Percentiles rank a stretch among this genome's conserved stretches.
Evolutionary conservation across 1,139 yeast genomes (phyloP).

Genomic region (Suhomyces taliae): DNA sequence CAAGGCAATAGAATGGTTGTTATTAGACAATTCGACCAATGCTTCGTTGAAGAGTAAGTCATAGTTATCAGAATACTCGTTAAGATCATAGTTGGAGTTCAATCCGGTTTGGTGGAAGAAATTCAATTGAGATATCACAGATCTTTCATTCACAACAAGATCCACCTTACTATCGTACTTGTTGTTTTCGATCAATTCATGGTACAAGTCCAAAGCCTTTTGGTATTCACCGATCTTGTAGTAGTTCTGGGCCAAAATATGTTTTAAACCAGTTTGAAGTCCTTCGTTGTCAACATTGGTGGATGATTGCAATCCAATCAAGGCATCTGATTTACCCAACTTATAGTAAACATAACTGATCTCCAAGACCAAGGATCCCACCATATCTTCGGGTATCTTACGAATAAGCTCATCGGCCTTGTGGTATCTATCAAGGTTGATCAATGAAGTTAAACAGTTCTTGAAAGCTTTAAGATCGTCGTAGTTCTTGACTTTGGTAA

Average conservation of each 20-base stretch:
- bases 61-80: slow-evolving; percentile 23
- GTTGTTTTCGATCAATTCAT: slow-evolving; percentile 40
- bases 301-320: slow-evolving; percentile 40
- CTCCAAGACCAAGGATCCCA: slow-evolving; percentile 48
- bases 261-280: slow-evolving; percentile 51
- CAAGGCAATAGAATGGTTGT: slow-evolving; percentile 45
- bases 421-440: slow-evolving; percentile 68
- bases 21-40: slow-evolving; percentile 48
- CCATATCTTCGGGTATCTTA: slow-evolving; percentile 38
- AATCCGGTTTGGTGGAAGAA: slow-evolving; percentile 11
- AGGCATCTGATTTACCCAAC: slow-evolving; percentile 45
- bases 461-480: slow-evolving; percentile 55
- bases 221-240: slow-evolving; percentile 64
- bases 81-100: slow-evolving; percentile 12
- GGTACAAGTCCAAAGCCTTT: slow-evolving; percentile 57
- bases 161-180: slow-evolving; percentile 49
- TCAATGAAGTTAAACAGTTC: slow-evolving; percentile 66
- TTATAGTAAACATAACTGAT: slow-evolving; percentile 73
- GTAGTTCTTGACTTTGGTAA: slow-evolving; percentile 40
- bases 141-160: slow-evolving; percentile 66
- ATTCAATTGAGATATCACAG: slow-evolving; percentile 59
- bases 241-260: slow-evolving; percentile 79
- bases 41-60: slow-evolving; percentile 67
- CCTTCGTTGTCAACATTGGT: slow-evolving; percentile 24
- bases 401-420: slow-evolving; percentile 52